A percentile compares a stretch with the other conserved stretches of the same genome.
These are phyloP conservation scores for Stephania cephalantha DNA, from an alignment of 164 flowering plant genomes.

Conservation along the genomic window DNA sequence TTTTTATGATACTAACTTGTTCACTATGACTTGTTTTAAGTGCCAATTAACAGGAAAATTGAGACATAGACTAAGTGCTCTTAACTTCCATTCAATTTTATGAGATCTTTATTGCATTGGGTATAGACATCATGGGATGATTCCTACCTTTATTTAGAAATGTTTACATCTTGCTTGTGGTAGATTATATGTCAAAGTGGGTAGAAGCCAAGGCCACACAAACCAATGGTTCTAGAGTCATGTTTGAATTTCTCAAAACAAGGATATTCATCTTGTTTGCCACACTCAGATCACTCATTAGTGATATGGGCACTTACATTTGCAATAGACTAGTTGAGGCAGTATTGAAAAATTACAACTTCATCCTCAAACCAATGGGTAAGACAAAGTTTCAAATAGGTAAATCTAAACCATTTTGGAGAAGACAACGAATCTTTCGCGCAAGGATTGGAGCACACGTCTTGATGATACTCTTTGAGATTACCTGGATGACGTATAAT, in stretches of 20 bases:
- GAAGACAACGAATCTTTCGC: neutral
- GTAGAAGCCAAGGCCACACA: too few species aligned
- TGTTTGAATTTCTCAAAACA: neutral
- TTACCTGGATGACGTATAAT: neutral
- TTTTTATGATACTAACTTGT: too few species aligned
- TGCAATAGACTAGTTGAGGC: neutral
- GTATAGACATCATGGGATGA: conserved; percentile 8
- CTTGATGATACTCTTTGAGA: conserved; percentile 8
- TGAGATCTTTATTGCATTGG: conserved; percentile 8
- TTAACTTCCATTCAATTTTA: neutral
- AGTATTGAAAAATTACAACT: neutral
- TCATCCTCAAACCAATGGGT: conserved; percentile 9
- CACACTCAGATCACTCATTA: neutral
- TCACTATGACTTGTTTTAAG: neutral
- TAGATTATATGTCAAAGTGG: too few species aligned
- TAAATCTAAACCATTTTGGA: too few species aligned
- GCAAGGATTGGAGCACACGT: neutral
- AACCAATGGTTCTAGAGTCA: neutral
- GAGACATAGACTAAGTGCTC: neutral
- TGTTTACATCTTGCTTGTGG: too few species aligned
- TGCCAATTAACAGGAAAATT: neutral
- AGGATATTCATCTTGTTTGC: conserved; percentile 5
- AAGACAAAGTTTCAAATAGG: conserved; percentile 4
- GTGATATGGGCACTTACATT: conserved; percentile 4
- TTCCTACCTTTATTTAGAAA: neutral